Evolutionary conservation across 2,329 filamentous ascomycete genomes (phyloP).

Genomic region (Fusarium pseudonygamai): DNA sequence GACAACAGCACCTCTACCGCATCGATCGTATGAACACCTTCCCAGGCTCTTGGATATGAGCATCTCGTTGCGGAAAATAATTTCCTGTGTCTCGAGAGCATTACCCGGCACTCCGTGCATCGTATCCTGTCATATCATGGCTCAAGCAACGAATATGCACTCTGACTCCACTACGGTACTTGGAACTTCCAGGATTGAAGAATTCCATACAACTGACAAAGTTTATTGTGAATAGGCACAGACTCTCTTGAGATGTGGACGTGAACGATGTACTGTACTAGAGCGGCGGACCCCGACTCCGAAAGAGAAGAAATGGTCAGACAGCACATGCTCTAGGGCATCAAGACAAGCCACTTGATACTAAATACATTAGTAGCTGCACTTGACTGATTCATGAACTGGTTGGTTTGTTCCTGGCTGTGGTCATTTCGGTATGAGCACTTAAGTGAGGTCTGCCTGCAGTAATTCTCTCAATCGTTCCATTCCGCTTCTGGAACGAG

Average conservation of each 20-base stretch:
- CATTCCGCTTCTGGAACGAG: slow-evolving; percentile 40
- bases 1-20: not conserved
- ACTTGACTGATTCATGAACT: not conserved
- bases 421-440: not conserved
- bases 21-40: not conserved
- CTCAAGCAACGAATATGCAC: not conserved
- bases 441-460: not conserved
- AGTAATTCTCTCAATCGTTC: slow-evolving; percentile 34
- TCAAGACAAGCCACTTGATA: slow-evolving; percentile 4
- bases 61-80: not conserved
- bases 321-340: slow-evolving; percentile 1
- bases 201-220: not conserved
- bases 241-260: too few species aligned
- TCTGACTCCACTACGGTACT: not conserved
- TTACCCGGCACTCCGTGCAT: not conserved
- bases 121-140: not conserved
- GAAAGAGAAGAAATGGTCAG: slow-evolving; percentile 20
- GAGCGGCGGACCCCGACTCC: slow-evolving; percentile 15
- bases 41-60: not conserved
- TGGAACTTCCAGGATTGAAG: not conserved
- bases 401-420: not conserved
- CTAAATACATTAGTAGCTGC: slow-evolving; percentile 4
- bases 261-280: not conserved
- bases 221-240: not conserved
- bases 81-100: not conserved